Percentiles rank a stretch among this genome's conserved stretches.
phyloP scores from a whole-genome alignment of 2,329 filamentous ascomycete species.

The Emmonsiellopsis sp. region DNA sequence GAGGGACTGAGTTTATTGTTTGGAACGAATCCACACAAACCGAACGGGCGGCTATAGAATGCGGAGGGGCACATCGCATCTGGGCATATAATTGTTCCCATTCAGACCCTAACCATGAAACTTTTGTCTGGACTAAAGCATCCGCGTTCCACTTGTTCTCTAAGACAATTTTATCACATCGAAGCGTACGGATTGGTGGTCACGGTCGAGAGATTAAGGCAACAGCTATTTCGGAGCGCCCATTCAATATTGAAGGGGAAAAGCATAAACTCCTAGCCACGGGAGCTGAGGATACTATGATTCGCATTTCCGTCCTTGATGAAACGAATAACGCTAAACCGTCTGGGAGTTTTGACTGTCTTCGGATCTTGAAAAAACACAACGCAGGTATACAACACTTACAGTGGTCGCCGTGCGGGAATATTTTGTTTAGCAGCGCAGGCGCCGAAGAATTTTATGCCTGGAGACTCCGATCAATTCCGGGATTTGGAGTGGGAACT shows the following conservation, averaged over 20 bases:
- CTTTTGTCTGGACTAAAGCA: slow-evolving; percentile 68
- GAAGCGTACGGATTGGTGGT: slow-evolving; percentile 55
- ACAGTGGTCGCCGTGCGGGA: slow-evolving; percentile 58
- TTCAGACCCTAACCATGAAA: slow-evolving; percentile 29
- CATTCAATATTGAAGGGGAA: not conserved
- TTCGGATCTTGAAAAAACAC: slow-evolving; percentile 65
- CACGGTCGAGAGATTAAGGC: slow-evolving; percentile 83
- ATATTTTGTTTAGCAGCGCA: slow-evolving; percentile 73
- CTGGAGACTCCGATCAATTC: slow-evolving; percentile 58
- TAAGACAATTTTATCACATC: slow-evolving; percentile 33
- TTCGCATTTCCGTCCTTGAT: slow-evolving; percentile 54
- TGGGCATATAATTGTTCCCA: slow-evolving; percentile 50
- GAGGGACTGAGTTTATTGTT: slow-evolving; percentile 66
- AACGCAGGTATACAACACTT: slow-evolving; percentile 75
- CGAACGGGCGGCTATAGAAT: slow-evolving; percentile 64
- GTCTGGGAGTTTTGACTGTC: slow-evolving; percentile 36
- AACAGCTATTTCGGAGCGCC: slow-evolving; percentile 37
- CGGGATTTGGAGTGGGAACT: slow-evolving; percentile 45
- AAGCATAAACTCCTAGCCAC: slow-evolving; percentile 48
- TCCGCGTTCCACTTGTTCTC: slow-evolving; percentile 42
- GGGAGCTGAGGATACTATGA: slow-evolving; percentile 61
- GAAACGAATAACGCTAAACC: slow-evolving; percentile 8
- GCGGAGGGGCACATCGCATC: slow-evolving; percentile 73
- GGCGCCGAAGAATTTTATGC: slow-evolving; percentile 84
- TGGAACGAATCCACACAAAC: slow-evolving; percentile 67